A percentile compares a stretch with the other conserved stretches of the same genome.
Conservation (phyloP, 495 filamentous ascomycete genomes). For the Aspergillus leporis region DNA sequence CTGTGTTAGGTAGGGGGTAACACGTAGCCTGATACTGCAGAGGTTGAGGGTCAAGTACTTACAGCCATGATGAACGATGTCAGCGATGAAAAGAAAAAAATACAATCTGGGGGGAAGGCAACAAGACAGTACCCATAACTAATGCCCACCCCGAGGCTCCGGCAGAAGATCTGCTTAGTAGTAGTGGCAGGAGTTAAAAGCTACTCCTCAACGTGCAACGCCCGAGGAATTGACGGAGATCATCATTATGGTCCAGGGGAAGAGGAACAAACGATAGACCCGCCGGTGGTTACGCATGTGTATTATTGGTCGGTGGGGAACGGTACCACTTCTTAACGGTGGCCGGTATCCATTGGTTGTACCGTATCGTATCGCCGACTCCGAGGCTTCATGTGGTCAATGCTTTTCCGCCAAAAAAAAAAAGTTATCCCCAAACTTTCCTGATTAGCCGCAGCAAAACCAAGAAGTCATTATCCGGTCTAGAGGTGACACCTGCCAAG, state of each 20-base stretch:
- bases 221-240: conserved; percentile 7
- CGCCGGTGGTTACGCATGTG: background rate
- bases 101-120: conserved; percentile 21
- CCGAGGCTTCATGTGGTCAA: conserved; percentile 37
- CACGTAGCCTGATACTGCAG: conserved; percentile 4
- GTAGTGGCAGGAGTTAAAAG: background rate
- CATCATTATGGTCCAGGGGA: conserved; percentile 16
- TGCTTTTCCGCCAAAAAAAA: conserved; percentile 15
- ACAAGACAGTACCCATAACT: conserved; percentile 19
- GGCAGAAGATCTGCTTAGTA: background rate
- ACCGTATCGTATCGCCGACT: conserved; percentile 29
- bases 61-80: conserved; percentile 38
- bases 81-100: conserved; percentile 15
- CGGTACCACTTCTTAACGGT: background rate
- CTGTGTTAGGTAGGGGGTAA: background rate
- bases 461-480: conserved; percentile 4
- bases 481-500: background rate
- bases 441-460: background rate
- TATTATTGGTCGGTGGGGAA: background rate
- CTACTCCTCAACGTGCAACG: background rate
- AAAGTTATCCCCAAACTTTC: conserved; percentile 6
- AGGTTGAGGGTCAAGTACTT: conserved; percentile 19
- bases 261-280: background rate
- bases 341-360: background rate
- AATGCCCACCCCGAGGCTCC: conserved; percentile 22